Evolutionary conservation across 169 alveolate genomes (phyloP).

Genomic region (Plasmodium fragile): DNA sequence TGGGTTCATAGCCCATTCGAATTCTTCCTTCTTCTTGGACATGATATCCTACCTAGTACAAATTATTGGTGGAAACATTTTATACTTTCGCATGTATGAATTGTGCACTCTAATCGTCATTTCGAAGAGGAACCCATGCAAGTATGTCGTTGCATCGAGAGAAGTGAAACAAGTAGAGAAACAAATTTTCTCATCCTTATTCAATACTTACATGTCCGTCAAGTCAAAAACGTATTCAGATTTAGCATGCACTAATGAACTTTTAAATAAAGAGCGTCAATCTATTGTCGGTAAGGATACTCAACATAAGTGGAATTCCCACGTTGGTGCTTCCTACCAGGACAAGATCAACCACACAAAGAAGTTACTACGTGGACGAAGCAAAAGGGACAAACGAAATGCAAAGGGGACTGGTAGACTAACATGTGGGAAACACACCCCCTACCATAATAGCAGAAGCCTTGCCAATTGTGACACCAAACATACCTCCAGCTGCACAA

Average conservation of each 20-base stretch:
- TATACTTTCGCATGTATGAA: constrained; percentile 78
- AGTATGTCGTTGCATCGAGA: constrained; percentile 76
- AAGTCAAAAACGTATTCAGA: constrained; percentile 61
- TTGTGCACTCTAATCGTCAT: constrained; percentile 76
- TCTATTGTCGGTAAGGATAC: constrained; percentile 11
- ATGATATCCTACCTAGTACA: constrained; percentile 75
- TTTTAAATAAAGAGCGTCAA: not conserved
- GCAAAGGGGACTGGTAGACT: not conserved
- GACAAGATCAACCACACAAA: not conserved
- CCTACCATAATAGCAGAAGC: constrained; percentile 6
- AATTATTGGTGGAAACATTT: constrained; percentile 72
- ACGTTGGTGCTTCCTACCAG: not conserved
- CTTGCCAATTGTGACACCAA: not conserved
- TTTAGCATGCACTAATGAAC: constrained; percentile 14
- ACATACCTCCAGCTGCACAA: not conserved
- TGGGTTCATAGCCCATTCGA: constrained; percentile 24
- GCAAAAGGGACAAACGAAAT: not conserved
- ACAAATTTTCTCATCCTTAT: constrained; percentile 71
- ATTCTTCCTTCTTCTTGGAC: constrained; percentile 73
- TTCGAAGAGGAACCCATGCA: constrained; percentile 77
- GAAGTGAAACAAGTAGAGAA: constrained; percentile 77
- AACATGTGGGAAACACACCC: not conserved
- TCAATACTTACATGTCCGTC: constrained; percentile 56
- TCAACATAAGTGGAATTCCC: not conserved
- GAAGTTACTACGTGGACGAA: not conserved